Evolutionary conservation across 1,284 basidiomycete species (phyloP).

Genomic region (Phenoliferia sp.): DNA sequence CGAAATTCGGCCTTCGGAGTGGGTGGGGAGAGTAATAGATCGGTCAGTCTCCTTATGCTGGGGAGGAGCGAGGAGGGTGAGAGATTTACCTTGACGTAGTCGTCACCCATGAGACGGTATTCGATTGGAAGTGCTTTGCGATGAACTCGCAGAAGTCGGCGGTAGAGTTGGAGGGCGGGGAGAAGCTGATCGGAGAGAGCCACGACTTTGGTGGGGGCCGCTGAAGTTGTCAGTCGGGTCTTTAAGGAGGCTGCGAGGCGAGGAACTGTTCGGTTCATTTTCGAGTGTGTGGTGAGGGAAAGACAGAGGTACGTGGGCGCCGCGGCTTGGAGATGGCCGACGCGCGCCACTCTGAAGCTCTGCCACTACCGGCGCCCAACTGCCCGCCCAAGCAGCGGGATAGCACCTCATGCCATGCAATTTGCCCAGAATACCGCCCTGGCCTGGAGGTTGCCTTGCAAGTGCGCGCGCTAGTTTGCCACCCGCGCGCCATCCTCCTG

Average conservation of each 20-base stretch:
- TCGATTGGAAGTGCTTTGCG: constrained; percentile 61
- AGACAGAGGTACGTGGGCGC: no score
- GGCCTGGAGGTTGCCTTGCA: no score
- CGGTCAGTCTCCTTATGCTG: background rate
- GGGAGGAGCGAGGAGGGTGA: background rate
- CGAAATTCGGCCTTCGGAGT: constrained; percentile 60
- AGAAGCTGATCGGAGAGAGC: constrained; percentile 48
- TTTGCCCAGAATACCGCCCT: no score
- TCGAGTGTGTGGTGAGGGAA: background rate
- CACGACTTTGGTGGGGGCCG: background rate
- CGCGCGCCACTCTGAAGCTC: background rate
- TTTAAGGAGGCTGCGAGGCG: constrained; percentile 1
- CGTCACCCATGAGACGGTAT: constrained; percentile 76
- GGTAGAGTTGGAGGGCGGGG: constrained; percentile 76
- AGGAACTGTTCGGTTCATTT: background rate
- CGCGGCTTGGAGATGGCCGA: background rate
- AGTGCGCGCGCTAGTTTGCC: no score
- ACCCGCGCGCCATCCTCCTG: no score
- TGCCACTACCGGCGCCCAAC: no score
- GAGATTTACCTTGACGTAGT: constrained; percentile 72
- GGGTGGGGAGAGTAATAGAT: background rate
- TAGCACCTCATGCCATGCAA: no score
- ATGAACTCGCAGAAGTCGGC: constrained; percentile 73
- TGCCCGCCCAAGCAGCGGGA: no score
- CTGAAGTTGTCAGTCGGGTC: background rate